Conservation (phyloP, 176 grass and related monocot genomes). For the Puya raimondii region DNA sequence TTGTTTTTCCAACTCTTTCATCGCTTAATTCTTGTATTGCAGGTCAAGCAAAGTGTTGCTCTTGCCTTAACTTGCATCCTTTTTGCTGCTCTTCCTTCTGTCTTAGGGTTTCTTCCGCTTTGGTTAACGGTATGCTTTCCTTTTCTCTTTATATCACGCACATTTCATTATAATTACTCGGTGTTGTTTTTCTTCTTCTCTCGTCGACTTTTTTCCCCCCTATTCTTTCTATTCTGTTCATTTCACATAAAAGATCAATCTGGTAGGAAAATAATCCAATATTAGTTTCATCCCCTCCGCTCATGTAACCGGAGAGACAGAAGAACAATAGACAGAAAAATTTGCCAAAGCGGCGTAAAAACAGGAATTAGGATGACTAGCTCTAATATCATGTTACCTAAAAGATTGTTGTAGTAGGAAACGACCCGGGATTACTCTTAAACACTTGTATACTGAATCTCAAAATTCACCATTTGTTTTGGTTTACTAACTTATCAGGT, state of each 20-base stretch:
- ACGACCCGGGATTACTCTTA: background rate
- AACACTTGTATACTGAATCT: background rate
- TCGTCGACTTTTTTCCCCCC: background rate
- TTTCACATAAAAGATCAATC: too few relatives aligned
- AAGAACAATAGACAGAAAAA: too few relatives aligned
- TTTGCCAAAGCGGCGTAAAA: too few relatives aligned
- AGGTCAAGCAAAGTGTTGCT: constrained; percentile 99
- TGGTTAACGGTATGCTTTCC: constrained; percentile 70
- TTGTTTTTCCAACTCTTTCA: constrained; percentile 24
- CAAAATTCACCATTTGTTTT: background rate
- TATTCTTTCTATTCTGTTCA: too few relatives aligned
- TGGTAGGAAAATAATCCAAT: too few relatives aligned
- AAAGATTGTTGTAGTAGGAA: background rate
- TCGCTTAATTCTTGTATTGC: constrained; percentile 30
- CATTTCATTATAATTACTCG: constrained; percentile 12
- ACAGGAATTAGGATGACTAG: too few relatives aligned
- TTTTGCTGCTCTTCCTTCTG: constrained; percentile 91
- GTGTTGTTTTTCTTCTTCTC: background rate
- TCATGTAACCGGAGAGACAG: too few relatives aligned
- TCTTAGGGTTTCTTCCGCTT: constrained; percentile 94
- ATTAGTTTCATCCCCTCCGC: background rate
- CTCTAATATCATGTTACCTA: too few relatives aligned
- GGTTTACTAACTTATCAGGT: constrained; percentile 41
- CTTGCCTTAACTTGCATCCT: constrained; percentile 91
- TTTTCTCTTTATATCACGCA: constrained; percentile 6